These are phyloP conservation scores for Murraya koenigii DNA, from an alignment of 345 rosid genomes.

Conservation along the genomic window DNA sequence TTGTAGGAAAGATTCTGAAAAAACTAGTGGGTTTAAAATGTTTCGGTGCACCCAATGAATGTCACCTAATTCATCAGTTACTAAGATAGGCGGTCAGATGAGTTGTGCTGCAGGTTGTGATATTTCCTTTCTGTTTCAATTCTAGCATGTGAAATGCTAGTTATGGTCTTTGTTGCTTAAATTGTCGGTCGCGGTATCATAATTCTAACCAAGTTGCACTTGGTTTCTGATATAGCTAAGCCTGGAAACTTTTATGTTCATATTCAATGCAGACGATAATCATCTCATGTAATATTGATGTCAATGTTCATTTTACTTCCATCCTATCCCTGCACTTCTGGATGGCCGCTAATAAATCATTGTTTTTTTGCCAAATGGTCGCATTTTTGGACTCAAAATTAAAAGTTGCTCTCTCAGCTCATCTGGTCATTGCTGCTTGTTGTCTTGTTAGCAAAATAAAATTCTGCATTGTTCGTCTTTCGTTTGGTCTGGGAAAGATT, in stretches of 20 bases:
- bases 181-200: not conserved
- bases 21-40: not conserved
- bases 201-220: not conserved
- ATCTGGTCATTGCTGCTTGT: not conserved
- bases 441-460: not conserved
- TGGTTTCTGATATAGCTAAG: not conserved
- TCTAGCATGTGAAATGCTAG: not conserved
- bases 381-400: not conserved
- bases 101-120: not conserved
- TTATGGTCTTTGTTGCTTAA: not conserved
- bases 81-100: not conserved
- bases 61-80: not conserved
- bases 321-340: not conserved
- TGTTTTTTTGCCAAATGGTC: not conserved
- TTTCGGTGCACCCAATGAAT: not conserved
- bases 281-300: not conserved
- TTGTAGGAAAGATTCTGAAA: not conserved
- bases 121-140: not conserved
- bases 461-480: not conserved
- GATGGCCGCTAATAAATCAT: not conserved
- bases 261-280: not conserved
- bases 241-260: not conserved
- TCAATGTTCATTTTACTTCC: not conserved
- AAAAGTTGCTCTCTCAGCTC: not conserved
- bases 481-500: not conserved